Evolutionary conservation across 2,329 filamentous ascomycete genomes (phyloP).

Genomic region (Tolypocladium nubicola): DNA sequence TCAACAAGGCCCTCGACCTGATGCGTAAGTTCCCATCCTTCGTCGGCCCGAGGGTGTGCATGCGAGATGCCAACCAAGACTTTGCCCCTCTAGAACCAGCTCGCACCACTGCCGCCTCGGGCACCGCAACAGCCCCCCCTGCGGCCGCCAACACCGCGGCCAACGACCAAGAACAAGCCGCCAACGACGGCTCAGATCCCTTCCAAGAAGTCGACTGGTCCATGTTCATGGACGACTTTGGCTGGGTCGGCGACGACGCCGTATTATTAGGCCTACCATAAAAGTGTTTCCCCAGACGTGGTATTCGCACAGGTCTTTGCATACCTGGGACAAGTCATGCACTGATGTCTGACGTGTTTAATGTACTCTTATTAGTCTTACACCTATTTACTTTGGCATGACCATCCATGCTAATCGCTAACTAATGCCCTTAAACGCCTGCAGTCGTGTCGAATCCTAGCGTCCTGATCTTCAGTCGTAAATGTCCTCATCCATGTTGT

Average conservation of each 20-base stretch:
- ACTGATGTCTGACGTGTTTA: not conserved
- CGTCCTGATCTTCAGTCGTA: constrained; percentile 22
- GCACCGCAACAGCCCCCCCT: not conserved
- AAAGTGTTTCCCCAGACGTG: not conserved
- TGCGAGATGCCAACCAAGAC: too few relatives aligned
- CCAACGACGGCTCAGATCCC: constrained; percentile 17
- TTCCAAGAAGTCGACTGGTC: constrained; percentile 39
- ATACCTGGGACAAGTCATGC: not conserved
- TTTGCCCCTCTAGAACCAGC: not conserved
- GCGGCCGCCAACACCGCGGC: not conserved
- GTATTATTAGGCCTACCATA: constrained; percentile 19
- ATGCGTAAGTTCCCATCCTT: constrained; percentile 14
- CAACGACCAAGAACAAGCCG: constrained; percentile 8
- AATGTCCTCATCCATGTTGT: constrained; percentile 51
- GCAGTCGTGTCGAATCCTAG: not conserved
- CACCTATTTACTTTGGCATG: not conserved
- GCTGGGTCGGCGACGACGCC: constrained; percentile 25
- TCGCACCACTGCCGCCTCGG: not conserved
- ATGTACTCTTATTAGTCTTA: not conserved
- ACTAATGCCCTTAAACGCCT: not conserved
- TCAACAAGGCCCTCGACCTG: constrained; percentile 18
- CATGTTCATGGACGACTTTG: constrained; percentile 39
- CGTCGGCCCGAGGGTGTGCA: not conserved
- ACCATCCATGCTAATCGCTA: not conserved
- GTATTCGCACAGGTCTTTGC: not conserved